Evolutionary conservation across 1,284 basidiomycete genomes (phyloP).

Genomic region (Leccinum griseonigrum): DNA sequence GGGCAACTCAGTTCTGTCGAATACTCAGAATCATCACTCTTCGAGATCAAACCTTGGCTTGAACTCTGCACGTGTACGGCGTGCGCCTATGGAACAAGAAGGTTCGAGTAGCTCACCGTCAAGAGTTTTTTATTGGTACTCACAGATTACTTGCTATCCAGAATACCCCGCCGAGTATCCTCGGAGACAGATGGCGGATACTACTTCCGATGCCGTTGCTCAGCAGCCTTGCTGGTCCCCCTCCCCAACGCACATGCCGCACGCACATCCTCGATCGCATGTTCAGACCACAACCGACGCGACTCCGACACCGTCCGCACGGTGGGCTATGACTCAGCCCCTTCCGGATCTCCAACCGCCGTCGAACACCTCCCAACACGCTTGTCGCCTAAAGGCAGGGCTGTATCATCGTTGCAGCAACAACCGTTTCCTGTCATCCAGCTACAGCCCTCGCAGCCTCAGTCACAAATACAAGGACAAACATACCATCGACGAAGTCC

Average conservation of each 20-base stretch:
- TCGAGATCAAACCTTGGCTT: conserved; percentile 51
- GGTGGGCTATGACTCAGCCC: conserved; percentile 26
- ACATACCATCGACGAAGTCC: conserved; percentile 49
- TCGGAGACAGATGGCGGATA: conserved; percentile 13
- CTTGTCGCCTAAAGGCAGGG: conserved; percentile 24
- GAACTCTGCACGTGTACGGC: conserved; percentile 30
- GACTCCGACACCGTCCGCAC: conserved; percentile 74
- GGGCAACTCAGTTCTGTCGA: conserved; percentile 32
- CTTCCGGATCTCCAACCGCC: conserved; percentile 39
- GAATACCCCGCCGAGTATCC: conserved; percentile 28
- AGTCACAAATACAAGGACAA: conserved; percentile 26
- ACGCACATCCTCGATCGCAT: conserved; percentile 27
- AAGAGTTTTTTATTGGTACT: conserved; percentile 10
- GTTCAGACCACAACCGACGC: conserved; percentile 52
- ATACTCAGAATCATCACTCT: conserved; percentile 34
- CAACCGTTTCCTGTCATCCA: conserved; percentile 31
- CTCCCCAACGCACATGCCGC: conserved; percentile 47
- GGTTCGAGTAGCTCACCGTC: conserved; percentile 30
- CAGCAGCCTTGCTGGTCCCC: conserved; percentile 48
- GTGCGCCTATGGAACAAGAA: conserved; percentile 38
- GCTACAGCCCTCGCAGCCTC: conserved; percentile 23
- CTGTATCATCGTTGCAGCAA: conserved; percentile 21
- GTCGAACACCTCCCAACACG: conserved; percentile 35
- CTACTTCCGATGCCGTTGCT: conserved; percentile 16
- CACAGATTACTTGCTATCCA: conserved; percentile 18